Base-by-base conservation (phyloP, 1,284 basidiomycete species). In the Ustilago bromivora region DNA sequence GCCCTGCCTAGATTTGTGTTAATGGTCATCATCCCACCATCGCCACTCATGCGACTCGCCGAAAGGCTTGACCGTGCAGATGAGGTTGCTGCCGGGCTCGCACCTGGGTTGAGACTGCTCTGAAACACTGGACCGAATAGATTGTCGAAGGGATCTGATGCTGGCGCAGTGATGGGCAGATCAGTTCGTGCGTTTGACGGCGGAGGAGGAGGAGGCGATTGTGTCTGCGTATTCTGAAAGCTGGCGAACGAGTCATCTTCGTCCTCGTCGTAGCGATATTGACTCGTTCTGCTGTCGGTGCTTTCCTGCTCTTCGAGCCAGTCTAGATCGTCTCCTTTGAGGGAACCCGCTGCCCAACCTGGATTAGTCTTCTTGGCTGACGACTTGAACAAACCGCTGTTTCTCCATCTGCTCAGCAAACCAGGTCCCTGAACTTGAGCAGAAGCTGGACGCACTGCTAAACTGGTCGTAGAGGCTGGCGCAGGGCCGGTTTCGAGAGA, bases 291-390 rank as follows among this genome's bases (percentile, higher is more conserved):
- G 41, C 62, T 66, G 11, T 74, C 62, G 17, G 56, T 52, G 34
- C 61, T 71, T 9, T 66, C 63, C 10, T 72, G 66, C 13, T 66
- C 57, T n/a, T 77, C 75, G 9, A 77, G 66, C 75, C 75, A 77
- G 59, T 67, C 61, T n/a, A 77, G 52, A 19, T 77, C 70, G 47
- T 69, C 66, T 2, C 41, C 57, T 9, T 32, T 54, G n/a, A 72
- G 15, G 11, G 54, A 57, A 11, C 57, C 17, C 5, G 62, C 61
- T 17, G 66, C 61, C 69, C 69, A 68, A 36, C 49, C 54, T 17
- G 66, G 57, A 47, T 57, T 60, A 13, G 52, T 32, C 38, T 66
- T 68, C 41, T 66, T 69, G 34, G 60, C 32, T 15, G 67, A 67
- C 8, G 60, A 36, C 43, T 62, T 66, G 59, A 77, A 77, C 2